These are phyloP conservation scores for Kwoniella shivajii DNA, from an alignment of 1,284 basidiomycete genomes.

Conservation along the genomic window DNA sequence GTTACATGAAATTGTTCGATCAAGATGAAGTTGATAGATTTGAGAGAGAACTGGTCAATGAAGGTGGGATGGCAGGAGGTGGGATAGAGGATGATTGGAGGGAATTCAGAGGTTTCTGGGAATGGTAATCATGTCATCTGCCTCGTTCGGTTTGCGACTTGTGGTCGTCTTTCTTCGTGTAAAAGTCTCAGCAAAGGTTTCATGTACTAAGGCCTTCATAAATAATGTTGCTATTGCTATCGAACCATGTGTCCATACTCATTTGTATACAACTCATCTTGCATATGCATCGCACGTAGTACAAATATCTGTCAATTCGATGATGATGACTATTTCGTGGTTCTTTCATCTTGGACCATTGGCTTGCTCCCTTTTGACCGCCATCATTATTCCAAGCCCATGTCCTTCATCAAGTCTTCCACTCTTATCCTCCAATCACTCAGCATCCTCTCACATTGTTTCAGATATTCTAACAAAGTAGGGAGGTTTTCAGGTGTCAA, in stretches of 20 bases:
- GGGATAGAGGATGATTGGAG: conserved; percentile 21
- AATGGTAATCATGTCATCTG: conserved; percentile 21
- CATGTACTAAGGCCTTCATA: background rate
- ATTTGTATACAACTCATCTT: background rate
- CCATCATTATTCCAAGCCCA: no score
- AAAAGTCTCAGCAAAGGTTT: no score
- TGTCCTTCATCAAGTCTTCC: no score
- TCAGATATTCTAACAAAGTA: conserved; percentile 42
- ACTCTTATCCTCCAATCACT: conserved; percentile 39
- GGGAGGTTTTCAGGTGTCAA: conserved; percentile 50
- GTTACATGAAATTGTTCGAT: conserved; percentile 51
- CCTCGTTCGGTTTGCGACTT: no score
- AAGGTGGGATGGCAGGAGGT: conserved; percentile 9
- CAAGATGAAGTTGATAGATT: conserved; percentile 38
- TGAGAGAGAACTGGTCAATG: conserved; percentile 28
- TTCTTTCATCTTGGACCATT: no score
- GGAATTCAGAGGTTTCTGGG: conserved; percentile 27
- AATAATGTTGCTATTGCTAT: background rate
- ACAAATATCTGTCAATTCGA: no score
- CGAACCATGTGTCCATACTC: background rate
- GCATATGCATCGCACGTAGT: no score
- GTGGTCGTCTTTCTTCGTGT: no score
- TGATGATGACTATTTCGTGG: no score
- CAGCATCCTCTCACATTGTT: conserved; percentile 45
- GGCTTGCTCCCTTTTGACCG: no score